Evolutionary conservation across 768 basidiomycete genomes (phyloP), one percentile per base, ranked within the genome.

Genomic region (Dentipellis fragilis): DNA sequence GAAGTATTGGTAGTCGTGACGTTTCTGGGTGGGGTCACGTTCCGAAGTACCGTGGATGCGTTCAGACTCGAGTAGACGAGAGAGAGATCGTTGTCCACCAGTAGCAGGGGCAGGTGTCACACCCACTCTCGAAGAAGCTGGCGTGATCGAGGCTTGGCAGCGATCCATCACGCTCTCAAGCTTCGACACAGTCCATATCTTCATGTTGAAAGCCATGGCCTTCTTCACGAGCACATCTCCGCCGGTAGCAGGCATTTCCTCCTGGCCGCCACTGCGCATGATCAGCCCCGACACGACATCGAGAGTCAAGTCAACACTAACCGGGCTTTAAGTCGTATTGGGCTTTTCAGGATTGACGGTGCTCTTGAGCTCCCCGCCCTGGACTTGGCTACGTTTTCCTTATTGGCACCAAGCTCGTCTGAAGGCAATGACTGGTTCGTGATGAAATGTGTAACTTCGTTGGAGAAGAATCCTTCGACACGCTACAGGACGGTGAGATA

Each of bases 1-100:
- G 69, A 98, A 98, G 68, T 98, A 99, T 55, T 79, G 81, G 65
- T 83, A 91, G 68, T 94, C 93, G 59, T 87, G 85, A 51, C 93
- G 83, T 59, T 81, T 89, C 59, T 93, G 89, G 17, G 80, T 84
- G 1, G 91, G 86, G 70, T 99, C 96, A 48, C 95, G 89, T 72
- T 99, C 96, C 16, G 82, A 85, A 3, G 77, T 77, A 48, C 96
- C 96, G 59, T 91, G 83, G 42, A 89, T 69, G 58, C 84, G 84
- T 67, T 98, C 96, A 17, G 87, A 85, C 62, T 90, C 83, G 45
- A 91, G 72, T 16, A 89, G 75, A 36, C 75, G 80, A 11, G 77
- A 79, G 29, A 89, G 74, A 55, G 79, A 74, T 40, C 74, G 78
- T 38, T 64, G 73, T 61, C 59, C 67, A 22, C 65, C 52, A 34